These are phyloP conservation scores for Sugiyamaella boreocaroliniensis DNA, from an alignment of 805 yeast genomes.

Conservation along the genomic window DNA sequence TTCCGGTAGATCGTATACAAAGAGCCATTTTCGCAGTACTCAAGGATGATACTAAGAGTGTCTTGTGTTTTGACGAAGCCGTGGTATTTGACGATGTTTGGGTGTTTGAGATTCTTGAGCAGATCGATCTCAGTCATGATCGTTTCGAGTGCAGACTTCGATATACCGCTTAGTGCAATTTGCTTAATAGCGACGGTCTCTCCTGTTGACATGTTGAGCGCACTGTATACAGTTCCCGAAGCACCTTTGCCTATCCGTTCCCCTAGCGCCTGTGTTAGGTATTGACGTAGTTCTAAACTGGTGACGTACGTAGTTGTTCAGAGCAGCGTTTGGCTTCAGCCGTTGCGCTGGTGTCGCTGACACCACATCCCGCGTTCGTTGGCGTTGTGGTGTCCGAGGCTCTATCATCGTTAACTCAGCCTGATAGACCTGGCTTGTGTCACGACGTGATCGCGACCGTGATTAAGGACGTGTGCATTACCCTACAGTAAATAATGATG, in stretches of 20 bases:
- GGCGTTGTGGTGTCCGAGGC: slow-evolving; percentile 5
- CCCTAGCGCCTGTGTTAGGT: slow-evolving; percentile 25
- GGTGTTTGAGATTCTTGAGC: slow-evolving; percentile 56
- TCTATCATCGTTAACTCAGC: neutral
- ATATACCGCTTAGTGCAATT: slow-evolving; percentile 44
- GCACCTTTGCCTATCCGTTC: slow-evolving; percentile 86
- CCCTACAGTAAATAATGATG: neutral
- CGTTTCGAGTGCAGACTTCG: slow-evolving; percentile 30
- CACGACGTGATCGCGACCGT: neutral
- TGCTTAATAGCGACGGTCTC: slow-evolving; percentile 76
- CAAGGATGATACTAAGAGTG: slow-evolving; percentile 54
- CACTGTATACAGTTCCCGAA: slow-evolving; percentile 78
- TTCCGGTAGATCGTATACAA: slow-evolving; percentile 46
- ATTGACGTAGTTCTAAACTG: no score
- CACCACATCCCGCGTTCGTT: slow-evolving; percentile 8
- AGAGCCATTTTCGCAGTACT: slow-evolving; percentile 62
- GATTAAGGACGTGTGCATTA: neutral
- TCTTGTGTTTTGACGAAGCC: slow-evolving; percentile 54
- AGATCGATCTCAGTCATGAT: slow-evolving; percentile 64
- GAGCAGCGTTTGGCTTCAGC: slow-evolving; percentile 6
- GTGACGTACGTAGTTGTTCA: slow-evolving; percentile 16
- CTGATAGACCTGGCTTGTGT: no score
- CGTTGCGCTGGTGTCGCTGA: slow-evolving; percentile 19
- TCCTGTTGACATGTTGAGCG: slow-evolving; percentile 56
- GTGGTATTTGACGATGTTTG: slow-evolving; percentile 60